Evolutionary conservation across 2,329 filamentous ascomycete genomes (phyloP).

Genomic region (Chrysoporthe deuterocubensis): DNA sequence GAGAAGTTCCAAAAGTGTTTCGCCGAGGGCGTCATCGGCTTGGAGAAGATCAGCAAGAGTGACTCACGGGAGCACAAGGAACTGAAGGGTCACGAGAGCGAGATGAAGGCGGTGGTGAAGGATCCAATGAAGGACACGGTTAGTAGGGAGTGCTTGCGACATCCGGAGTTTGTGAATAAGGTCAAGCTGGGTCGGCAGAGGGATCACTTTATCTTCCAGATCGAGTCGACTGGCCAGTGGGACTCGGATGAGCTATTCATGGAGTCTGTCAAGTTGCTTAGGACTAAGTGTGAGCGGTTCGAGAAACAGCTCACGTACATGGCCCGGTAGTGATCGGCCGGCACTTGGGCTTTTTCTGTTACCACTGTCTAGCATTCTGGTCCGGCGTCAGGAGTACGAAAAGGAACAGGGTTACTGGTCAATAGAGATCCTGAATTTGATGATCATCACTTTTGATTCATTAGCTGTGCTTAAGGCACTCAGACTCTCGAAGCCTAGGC

Average conservation of each 20-base stretch:
- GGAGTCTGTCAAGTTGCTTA: slow-evolving; percentile 83
- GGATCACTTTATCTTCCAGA: slow-evolving; percentile 96
- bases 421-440: slow-evolving; percentile 23
- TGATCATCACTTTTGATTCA: slow-evolving; percentile 18
- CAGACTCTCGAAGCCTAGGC: not conserved
- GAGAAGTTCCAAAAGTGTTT: slow-evolving; percentile 91
- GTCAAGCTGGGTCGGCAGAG: slow-evolving; percentile 87
- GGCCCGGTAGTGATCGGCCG: slow-evolving; percentile 48
- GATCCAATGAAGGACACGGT: slow-evolving; percentile 95
- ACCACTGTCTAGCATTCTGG: slow-evolving; percentile 27
- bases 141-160: slow-evolving; percentile 87
- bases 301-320: slow-evolving; percentile 72
- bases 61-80: slow-evolving; percentile 61
- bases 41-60: slow-evolving; percentile 76
- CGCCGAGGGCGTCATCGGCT: slow-evolving; percentile 80
- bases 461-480: slow-evolving; percentile 1
- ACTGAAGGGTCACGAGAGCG: slow-evolving; percentile 75
- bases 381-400: slow-evolving; percentile 27
- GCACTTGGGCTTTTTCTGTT: not conserved
- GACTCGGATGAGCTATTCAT: slow-evolving; percentile 93
- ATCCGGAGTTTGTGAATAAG: slow-evolving; percentile 92
- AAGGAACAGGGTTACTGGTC: slow-evolving; percentile 19
- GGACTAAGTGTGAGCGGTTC: slow-evolving; percentile 78
- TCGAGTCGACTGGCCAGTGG: slow-evolving; percentile 95
- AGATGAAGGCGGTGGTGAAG: slow-evolving; percentile 83